Conservation (phyloP, 768 basidiomycete genomes). For the Mrakia frigida region DNA sequence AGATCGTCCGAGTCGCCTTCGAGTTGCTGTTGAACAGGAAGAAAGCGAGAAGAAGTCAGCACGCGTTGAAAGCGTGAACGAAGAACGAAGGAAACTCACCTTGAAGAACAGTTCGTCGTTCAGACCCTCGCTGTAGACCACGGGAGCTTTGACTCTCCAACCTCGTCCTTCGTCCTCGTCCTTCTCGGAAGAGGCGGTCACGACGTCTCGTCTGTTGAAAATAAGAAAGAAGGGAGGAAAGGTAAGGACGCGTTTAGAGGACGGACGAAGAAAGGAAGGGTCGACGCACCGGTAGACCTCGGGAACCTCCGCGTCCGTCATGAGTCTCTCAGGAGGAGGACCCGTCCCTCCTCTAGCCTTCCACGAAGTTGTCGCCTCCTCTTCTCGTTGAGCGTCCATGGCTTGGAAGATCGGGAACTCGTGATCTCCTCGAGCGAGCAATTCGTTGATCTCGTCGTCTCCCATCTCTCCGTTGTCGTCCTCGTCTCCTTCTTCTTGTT, state of each 20-base stretch:
- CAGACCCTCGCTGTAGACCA: constrained; percentile 89
- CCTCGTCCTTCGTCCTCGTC: constrained; percentile 68
- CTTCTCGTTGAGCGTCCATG: constrained; percentile 76
- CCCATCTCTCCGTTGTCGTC: constrained; percentile 71
- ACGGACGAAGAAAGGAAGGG: neutral
- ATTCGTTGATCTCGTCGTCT: constrained; percentile 88
- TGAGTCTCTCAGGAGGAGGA: constrained; percentile 67
- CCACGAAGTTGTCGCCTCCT: constrained; percentile 62
- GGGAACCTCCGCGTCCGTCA: constrained; percentile 83
- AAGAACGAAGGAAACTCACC: constrained; percentile 46
- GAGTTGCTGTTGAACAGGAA: constrained; percentile 31
- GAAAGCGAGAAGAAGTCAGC: neutral
- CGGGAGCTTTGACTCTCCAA: constrained; percentile 70
- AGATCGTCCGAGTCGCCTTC: constrained; percentile 40
- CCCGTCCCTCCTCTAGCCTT: constrained; percentile 60
- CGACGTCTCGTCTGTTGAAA: constrained; percentile 19
- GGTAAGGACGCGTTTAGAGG: too few species aligned
- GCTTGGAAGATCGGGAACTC: constrained; percentile 70
- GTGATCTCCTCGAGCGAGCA: constrained; percentile 77
- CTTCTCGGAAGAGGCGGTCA: constrained; percentile 44
- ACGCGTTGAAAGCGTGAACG: neutral
- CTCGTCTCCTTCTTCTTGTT: constrained; percentile 45
- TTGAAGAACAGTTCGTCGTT: constrained; percentile 90
- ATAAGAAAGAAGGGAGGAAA: too few species aligned
- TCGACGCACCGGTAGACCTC: constrained; percentile 59